phyloP scores from a whole-genome alignment of 768 basidiomycete species.

The Dacryopinax spathularia region DNA sequence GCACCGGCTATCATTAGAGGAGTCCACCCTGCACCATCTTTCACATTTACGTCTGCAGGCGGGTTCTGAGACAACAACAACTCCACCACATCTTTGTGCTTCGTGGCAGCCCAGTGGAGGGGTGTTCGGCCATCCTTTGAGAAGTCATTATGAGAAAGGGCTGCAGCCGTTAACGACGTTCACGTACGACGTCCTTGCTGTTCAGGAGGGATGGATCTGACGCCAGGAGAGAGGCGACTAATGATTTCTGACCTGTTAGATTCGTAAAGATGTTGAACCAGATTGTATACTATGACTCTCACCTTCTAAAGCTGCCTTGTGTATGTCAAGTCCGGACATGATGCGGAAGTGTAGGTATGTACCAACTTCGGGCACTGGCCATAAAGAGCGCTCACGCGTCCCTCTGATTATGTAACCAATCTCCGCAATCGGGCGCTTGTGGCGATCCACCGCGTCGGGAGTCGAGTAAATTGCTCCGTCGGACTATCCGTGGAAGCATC shows the following conservation, averaged over 20 bases:
- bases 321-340: neutral
- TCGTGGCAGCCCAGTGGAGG: conserved; percentile 76
- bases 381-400: neutral
- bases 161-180: neutral
- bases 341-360: no score
- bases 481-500: no score
- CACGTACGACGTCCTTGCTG: neutral
- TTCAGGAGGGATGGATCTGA: neutral
- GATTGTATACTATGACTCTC: neutral
- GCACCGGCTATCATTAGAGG: conserved; percentile 4
- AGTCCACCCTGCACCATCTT: conserved; percentile 5
- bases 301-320: neutral
- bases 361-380: no score
- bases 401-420: neutral
- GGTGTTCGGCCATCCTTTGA: conserved; percentile 62
- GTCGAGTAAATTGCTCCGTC: no score
- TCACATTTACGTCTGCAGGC: conserved; percentile 35
- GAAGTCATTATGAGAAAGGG: neutral
- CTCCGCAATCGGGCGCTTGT: no score
- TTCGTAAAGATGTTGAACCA: neutral
- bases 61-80: conserved; percentile 52
- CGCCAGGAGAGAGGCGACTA: neutral
- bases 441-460: no score
- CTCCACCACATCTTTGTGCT: conserved; percentile 48
- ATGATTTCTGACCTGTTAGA: neutral